Evolutionary conservation across 306 rosid genomes (phyloP).

Genomic region (Glycine latifolia): DNA sequence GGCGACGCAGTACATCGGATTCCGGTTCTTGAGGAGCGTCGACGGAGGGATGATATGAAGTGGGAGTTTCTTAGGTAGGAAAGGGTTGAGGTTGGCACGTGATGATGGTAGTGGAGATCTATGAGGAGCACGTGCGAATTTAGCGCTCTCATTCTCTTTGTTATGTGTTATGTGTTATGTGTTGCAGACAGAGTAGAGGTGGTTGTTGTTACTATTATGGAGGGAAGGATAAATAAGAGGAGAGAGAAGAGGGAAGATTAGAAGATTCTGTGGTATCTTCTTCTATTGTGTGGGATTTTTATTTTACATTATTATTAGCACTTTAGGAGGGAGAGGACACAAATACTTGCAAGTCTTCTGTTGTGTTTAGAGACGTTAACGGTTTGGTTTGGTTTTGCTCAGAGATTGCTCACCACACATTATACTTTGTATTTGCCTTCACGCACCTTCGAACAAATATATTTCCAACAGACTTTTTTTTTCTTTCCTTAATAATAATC

Average conservation of each 20-base stretch:
- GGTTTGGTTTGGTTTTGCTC: no score
- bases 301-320: no score
- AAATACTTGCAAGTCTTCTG: no score
- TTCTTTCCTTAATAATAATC: not conserved
- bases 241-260: constrained; percentile 63
- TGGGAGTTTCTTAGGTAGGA: constrained; percentile 56
- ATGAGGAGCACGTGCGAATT: constrained; percentile 71
- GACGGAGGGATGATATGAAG: constrained; percentile 53
- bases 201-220: not conserved
- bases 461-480: not conserved
- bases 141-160: constrained; percentile 59
- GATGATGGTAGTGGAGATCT: constrained; percentile 66
- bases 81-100: constrained; percentile 61
- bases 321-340: no score
- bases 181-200: not conserved
- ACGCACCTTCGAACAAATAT: constrained; percentile 35
- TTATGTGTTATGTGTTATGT: not conserved
- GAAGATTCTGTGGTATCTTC: constrained; percentile 84
- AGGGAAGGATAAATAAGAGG: not conserved
- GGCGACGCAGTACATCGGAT: constrained; percentile 66
- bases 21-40: constrained; percentile 23
- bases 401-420: no score
- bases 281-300: constrained; percentile 45
- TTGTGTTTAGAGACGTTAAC: no score
- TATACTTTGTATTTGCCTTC: constrained; percentile 20